Conservation (phyloP, 805 yeast genomes). For the Candida pseudoglaebosa region DNA sequence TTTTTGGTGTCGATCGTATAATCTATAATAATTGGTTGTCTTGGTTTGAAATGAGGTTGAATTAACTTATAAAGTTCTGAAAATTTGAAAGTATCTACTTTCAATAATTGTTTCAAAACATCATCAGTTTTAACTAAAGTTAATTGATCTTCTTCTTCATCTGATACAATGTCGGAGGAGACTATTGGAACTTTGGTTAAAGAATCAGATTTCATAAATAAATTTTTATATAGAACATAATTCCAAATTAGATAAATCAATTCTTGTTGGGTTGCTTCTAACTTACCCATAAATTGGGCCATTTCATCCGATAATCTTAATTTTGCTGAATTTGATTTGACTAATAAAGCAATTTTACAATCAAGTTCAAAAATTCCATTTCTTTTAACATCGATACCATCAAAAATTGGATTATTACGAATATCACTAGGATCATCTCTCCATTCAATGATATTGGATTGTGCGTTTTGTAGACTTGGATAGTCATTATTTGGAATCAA, state of each 20-base stretch:
- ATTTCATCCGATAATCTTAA: conserved; percentile 61
- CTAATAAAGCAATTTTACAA: conserved; percentile 66
- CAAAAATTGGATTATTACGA: conserved; percentile 42
- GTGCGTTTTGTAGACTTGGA: conserved; percentile 27
- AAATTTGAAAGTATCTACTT: conserved; percentile 55
- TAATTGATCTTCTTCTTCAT: conserved; percentile 29
- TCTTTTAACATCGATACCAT: conserved; percentile 85
- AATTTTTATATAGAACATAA: conserved; percentile 64
- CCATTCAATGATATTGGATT: conserved; percentile 74
- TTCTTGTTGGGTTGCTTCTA: conserved; percentile 83
- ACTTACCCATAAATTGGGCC: conserved; percentile 66
- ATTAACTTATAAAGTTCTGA: conserved; percentile 69
- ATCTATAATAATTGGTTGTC: conserved; percentile 74
- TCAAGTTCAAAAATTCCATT: conserved; percentile 56
- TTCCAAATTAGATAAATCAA: conserved; percentile 78
- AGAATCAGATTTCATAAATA: conserved; percentile 34
- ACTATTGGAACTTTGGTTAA: conserved; percentile 38
- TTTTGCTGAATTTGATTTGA: conserved; percentile 69
- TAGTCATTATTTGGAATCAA: conserved; percentile 43
- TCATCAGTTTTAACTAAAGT: conserved; percentile 41
- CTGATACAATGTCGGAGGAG: conserved; percentile 17
- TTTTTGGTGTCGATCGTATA: conserved; percentile 74
- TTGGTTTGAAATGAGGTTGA: conserved; percentile 68
- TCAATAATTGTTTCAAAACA: conserved; percentile 42
- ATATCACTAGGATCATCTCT: conserved; percentile 53